Evolutionary conservation across 306 rosid genomes (phyloP), one percentile per base, ranked within the genome.

Genomic region (Luffa aegyptiaca): DNA sequence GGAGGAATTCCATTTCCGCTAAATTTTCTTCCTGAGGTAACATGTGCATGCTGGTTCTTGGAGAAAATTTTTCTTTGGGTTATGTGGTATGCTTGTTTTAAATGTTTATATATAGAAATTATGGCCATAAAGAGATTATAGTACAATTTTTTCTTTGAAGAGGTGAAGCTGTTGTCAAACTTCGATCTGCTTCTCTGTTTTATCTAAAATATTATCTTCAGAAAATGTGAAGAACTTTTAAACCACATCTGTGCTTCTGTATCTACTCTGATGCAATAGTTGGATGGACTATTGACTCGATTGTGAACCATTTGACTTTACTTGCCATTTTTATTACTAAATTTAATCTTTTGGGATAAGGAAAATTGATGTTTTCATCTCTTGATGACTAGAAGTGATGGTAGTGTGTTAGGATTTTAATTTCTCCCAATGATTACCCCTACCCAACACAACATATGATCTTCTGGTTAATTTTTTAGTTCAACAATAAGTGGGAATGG

Each of bases 21-120:
- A 80, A 90, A 86, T 87, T 88, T 92, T 86, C 89, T 94, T 78
- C 98, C 97, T 1, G 87, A 94, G 98, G 98, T 94, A 90, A n/a
- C 51, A 48, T 45, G 49, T 62, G 45, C 83, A 39, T 14, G 79
- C 82, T 36, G 10, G 14, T 59, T 79, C 68, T 55, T 39, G 52
- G 48, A 52, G 64, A n/a, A 45, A 71, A 12, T 18, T 71, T 71
- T 71, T 71, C 76, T 71, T 45, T 71, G 8, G 76, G 57, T 5
- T 26, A 46, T 3, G 8, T 26, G 59, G 55, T 49, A 6, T 72
- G 42, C 21, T 46, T 72, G 37, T 57, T 39, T 45, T 2, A 20
- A 37, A 39, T 39, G 41, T 77, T 72, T 31, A 31, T 72, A 72
- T 20, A 16, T 31, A 72, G 39, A 48, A 72, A 72, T 31, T 72